Base-by-base conservation (phyloP, 768 basidiomycete genomes). In the Tulasnella sp. region DNA sequence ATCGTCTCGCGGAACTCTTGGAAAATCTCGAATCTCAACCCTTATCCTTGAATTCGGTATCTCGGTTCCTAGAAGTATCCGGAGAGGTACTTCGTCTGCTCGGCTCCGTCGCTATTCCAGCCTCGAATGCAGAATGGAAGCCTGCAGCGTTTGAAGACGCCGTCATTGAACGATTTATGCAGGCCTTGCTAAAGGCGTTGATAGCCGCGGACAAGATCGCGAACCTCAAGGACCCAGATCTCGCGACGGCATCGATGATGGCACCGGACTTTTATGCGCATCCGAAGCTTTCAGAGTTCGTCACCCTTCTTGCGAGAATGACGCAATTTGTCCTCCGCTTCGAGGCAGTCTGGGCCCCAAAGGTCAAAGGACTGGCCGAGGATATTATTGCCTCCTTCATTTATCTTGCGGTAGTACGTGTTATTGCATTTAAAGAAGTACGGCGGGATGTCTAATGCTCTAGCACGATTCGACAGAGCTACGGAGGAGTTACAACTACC, bases 21-120 rank as follows among this genome's bases (percentile, higher is more conserved):
- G 41, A 35, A 22, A 52, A 74, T 12, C 64, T 74, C 3, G 47
- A 35, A 26, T 29, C 35, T 17, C 22, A 42, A n/a, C 26, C 62
- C 32, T 19, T 67, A 3, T 62, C 62, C 1, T 6, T 32, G 19
- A 36, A 34, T 26, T 19, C 29, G 19, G 40, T 68, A 9, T 29
- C 37, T 19, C n/a, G 35, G 7, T 73, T 74, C 62, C 22, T 72
- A 4, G 29, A 41, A 9, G 59, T 32, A n/a, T 73, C 73, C 12
- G 73, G 74, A 12, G 74, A 74, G 35, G 52, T 74, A 14, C 73
- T 74, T 2, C 74, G 74, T 22, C 73, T 74, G 19, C 73, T 74
- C 22, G 74, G 64, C 16, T 44, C 41, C 22, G 74, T 73, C 9
- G 19, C 69, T 4, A 41, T 52, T 5, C 74, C 74, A 1, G 29